Conservation (phyloP, 2,329 filamentous ascomycete species). For the Nemania diffusa region DNA sequence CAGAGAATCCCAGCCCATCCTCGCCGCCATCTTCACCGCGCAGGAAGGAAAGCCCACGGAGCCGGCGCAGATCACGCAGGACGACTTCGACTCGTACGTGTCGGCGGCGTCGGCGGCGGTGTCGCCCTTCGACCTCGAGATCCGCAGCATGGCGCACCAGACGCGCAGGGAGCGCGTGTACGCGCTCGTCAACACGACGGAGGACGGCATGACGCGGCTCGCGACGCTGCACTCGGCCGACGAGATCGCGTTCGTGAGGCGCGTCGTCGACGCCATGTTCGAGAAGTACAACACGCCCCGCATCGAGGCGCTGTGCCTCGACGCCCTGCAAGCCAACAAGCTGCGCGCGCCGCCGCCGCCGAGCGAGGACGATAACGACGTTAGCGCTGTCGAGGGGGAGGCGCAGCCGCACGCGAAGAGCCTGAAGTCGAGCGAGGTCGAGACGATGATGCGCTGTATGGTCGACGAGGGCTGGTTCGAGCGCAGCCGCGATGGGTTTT, state of each 20-base stretch:
- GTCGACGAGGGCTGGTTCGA: slow-evolving; percentile 88
- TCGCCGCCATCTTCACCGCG: slow-evolving; percentile 79
- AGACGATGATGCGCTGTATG: slow-evolving; percentile 74
- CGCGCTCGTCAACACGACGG: slow-evolving; percentile 87
- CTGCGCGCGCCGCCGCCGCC: slow-evolving; percentile 65
- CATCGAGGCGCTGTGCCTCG: slow-evolving; percentile 86
- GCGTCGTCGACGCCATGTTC: slow-evolving; percentile 91
- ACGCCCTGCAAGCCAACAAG: slow-evolving; percentile 80
- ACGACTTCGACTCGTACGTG: slow-evolving; percentile 76
- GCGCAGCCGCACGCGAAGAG: slow-evolving; percentile 57
- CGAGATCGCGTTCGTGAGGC: slow-evolving; percentile 89
- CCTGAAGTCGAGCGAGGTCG: slow-evolving; percentile 81
- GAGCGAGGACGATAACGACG: slow-evolving; percentile 45
- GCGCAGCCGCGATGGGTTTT: slow-evolving; percentile 76
- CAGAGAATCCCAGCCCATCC: slow-evolving; percentile 75
- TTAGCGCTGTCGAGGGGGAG: slow-evolving; percentile 43
- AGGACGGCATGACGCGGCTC: slow-evolving; percentile 85
- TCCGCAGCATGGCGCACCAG: slow-evolving; percentile 80
- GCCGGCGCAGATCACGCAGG: slow-evolving; percentile 72
- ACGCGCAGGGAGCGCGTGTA: slow-evolving; percentile 73
- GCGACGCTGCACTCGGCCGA: slow-evolving; percentile 83
- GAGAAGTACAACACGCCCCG: slow-evolving; percentile 82
- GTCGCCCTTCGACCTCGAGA: slow-evolving; percentile 86
- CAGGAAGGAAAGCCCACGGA: slow-evolving; percentile 52
- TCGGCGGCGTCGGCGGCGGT: slow-evolving; percentile 76